A percentile compares a stretch with the other conserved stretches of the same genome.
phyloP scores from a whole-genome alignment of 2,329 filamentous ascomycete species.

The Chrysosporium keratinophilum region DNA sequence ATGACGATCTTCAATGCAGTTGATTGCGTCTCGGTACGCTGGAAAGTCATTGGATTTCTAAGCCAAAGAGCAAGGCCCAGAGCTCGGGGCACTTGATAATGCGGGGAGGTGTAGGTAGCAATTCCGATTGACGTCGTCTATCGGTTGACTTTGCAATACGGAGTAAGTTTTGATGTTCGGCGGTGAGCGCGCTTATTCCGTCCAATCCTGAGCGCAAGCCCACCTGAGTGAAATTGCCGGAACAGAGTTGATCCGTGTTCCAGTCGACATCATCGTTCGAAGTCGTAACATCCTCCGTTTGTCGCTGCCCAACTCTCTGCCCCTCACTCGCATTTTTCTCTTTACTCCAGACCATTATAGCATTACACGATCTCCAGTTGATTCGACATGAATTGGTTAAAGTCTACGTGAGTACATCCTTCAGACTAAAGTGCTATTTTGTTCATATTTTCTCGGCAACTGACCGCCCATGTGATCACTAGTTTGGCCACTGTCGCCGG shows the following conservation, averaged over 20 bases:
- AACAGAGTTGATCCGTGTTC: neutral
- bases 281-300: neutral
- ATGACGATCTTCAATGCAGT: constrained; percentile 39
- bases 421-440: constrained; percentile 10
- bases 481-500: constrained; percentile 70
- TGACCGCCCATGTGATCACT: constrained; percentile 36
- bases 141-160: neutral
- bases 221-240: neutral
- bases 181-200: neutral
- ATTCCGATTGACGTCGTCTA: too few species aligned
- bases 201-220: neutral
- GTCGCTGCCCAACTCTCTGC: neutral
- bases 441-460: constrained; percentile 32
- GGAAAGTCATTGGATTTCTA: neutral
- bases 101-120: neutral
- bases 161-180: neutral
- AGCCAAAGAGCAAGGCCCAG: too few species aligned
- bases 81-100: too few species aligned
- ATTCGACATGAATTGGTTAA: constrained; percentile 87
- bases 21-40: constrained; percentile 4
- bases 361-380: neutral
- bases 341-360: neutral
- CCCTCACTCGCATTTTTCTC: neutral
- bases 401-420: constrained; percentile 61
- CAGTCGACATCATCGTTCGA: constrained; percentile 3